Percentiles rank a stretch among this genome's conserved stretches.
Evolutionary conservation across 495 filamentous ascomycete species (phyloP).

Genomic region (Penicillium roqueforti): DNA sequence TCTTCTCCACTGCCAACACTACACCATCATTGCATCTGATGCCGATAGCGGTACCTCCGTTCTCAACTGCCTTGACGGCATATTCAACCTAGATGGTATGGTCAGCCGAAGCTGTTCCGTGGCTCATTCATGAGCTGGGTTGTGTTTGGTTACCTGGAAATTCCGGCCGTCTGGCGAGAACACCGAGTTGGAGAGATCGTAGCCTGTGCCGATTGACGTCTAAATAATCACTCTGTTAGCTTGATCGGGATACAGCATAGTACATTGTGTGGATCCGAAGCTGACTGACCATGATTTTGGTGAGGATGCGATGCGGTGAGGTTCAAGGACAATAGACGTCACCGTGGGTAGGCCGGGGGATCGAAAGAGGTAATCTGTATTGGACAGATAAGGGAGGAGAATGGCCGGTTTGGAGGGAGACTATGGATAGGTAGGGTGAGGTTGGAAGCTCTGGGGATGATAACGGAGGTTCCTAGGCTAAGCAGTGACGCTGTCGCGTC

Average conservation of each 20-base stretch:
- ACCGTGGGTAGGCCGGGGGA: conserved; percentile 6
- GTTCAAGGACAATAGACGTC: conserved; percentile 5
- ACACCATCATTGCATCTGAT: conserved; percentile 97
- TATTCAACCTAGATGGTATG: conserved; percentile 71
- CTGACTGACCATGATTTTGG: conserved; percentile 33
- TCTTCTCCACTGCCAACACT: conserved; percentile 93
- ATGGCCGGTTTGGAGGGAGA: conserved; percentile 1
- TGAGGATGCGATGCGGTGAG: conserved; percentile 10
- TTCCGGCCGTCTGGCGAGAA: conserved; percentile 98
- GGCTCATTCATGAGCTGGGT: conserved; percentile 4
- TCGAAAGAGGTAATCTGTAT: conserved; percentile 1
- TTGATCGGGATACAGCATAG: not conserved
- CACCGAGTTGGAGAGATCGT: conserved; percentile 98
- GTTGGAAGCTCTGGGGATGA: conserved; percentile 20
- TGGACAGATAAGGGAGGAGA: not conserved
- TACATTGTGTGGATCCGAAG: not conserved
- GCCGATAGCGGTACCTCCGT: conserved; percentile 92
- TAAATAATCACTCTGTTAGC: conserved; percentile 30
- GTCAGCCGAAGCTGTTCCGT: conserved; percentile 8
- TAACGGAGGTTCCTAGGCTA: conserved; percentile 8
- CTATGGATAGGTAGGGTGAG: conserved; percentile 9
- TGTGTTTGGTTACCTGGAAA: conserved; percentile 63
- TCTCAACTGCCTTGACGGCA: conserved; percentile 97
- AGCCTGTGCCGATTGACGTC: conserved; percentile 99
- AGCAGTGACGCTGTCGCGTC: conserved; percentile 21